A percentile compares a stretch with the other conserved stretches of the same genome.
phyloP scores from a whole-genome alignment of 768 basidiomycete species.

The Hortiboletus campestris region DNA sequence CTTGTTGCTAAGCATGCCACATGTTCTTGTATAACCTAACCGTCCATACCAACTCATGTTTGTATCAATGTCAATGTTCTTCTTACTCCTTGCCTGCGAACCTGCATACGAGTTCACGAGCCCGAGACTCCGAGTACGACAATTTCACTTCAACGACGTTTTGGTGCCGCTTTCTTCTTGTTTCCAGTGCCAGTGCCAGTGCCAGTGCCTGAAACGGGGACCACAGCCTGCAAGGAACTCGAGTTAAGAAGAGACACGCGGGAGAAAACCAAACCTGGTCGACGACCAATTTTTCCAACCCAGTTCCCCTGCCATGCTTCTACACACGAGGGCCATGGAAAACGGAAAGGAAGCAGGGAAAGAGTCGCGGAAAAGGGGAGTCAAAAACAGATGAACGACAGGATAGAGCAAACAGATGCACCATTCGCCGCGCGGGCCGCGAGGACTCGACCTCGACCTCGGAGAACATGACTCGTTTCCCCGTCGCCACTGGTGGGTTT shows the following conservation, averaged over 20 bases:
- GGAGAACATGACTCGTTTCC: slow-evolving; percentile 25
- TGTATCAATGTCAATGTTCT: slow-evolving; percentile 22
- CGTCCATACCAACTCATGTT: slow-evolving; percentile 10
- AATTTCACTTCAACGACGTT: slow-evolving; percentile 21
- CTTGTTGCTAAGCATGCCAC: slow-evolving; percentile 1
- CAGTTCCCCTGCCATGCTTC: slow-evolving; percentile 24
- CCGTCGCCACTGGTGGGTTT: slow-evolving; percentile 13
- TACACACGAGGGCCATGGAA: slow-evolving; percentile 1
- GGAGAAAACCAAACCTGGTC: slow-evolving; percentile 23
- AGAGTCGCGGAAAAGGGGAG: neutral
- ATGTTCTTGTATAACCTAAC: slow-evolving; percentile 17
- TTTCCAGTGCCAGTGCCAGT: neutral
- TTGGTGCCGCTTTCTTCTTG: slow-evolving; percentile 23
- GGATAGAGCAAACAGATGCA: slow-evolving; percentile 7
- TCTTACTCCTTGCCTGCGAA: neutral
- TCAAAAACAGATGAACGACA: neutral
- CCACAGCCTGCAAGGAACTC: slow-evolving; percentile 5
- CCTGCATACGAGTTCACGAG: neutral
- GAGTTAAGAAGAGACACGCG: neutral
- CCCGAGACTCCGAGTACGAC: neutral
- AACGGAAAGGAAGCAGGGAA: neutral
- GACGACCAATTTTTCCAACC: slow-evolving; percentile 10
- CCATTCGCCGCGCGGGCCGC: slow-evolving; percentile 30
- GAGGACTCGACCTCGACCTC: slow-evolving; percentile 19
- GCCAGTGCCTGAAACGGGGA: neutral